Base-by-base conservation (phyloP, 2,329 filamentous ascomycete species). In the Apiospora hydei region DNA sequence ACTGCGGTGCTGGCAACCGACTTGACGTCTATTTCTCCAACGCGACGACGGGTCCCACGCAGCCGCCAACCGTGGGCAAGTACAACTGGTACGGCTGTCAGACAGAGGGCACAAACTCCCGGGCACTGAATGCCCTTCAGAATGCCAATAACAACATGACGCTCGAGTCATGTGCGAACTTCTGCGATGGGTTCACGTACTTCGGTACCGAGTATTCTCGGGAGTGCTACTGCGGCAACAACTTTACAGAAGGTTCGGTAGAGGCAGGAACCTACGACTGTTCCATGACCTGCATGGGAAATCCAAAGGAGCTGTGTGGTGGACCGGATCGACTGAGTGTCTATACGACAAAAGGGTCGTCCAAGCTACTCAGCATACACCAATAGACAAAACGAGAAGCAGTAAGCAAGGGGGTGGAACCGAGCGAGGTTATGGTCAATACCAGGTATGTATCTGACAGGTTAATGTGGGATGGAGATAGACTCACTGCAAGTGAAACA, bases 161-260 rank as follows among this genome's bases (percentile, higher is more conserved):
- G 8, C 74, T 82, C 6, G 80, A 82, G 67, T 72, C 71, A 3
- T 82, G 82, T 70, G 79, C 80, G 8, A 26, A 71, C 0, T 79
- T 76, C 72, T 83, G 82, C 73, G 72, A 69, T 10, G 78, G 74
- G 13, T 83, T 76, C 73, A 77, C 72, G 24, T 82, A 80, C 72
- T 82, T 81, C 66, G 81, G 80, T 11, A 76, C 77, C 8, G 80
- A 83, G 73, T 82, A 82, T 71, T 78, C 78, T 21, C 71, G 78
- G 16, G 81, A 82, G 74, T 81, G 80, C 77, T 83, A 79, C 72
- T 84, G 82, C 69, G 82, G 80, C 13, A 80, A 83, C 71, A 72
- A 38, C n/a, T 74, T 84, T 43, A 75, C 73, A 18, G 72, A 72
- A 3, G 77, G 77, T 13, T 80, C 78, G 70, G 71, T 16, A 18